Evolutionary conservation across 768 basidiomycete genomes (phyloP).

Genomic region (Clavulina sp.): DNA sequence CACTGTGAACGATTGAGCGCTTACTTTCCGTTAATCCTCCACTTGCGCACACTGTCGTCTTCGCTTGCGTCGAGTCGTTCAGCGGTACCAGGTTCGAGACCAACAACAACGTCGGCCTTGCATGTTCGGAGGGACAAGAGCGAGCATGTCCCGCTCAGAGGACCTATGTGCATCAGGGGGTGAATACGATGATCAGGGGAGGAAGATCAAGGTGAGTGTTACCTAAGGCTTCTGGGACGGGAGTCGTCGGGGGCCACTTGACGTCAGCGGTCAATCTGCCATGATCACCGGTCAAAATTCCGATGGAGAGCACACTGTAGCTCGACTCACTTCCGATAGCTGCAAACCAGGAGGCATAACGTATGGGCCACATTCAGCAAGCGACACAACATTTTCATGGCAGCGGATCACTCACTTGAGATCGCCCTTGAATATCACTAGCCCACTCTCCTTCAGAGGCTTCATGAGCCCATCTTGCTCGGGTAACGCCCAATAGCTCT

Average conservation of each 20-base stretch:
- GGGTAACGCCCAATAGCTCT: slow-evolving; percentile 48
- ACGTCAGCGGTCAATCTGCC: slow-evolving; percentile 77
- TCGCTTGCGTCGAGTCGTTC: slow-evolving; percentile 38
- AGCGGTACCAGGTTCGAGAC: slow-evolving; percentile 49
- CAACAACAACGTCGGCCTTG: slow-evolving; percentile 90
- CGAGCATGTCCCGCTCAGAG: slow-evolving; percentile 61
- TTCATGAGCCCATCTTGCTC: slow-evolving; percentile 23
- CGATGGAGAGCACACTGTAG: not conserved
- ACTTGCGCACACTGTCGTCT: slow-evolving; percentile 36
- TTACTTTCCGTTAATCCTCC: slow-evolving; percentile 69
- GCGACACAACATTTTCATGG: not conserved
- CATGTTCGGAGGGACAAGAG: slow-evolving; percentile 77
- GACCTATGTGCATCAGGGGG: slow-evolving; percentile 28
- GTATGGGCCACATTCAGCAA: too few species aligned
- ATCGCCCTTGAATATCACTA: slow-evolving; percentile 88
- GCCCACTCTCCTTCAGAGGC: slow-evolving; percentile 32
- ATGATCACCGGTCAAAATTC: slow-evolving; percentile 3
- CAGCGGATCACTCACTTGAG: slow-evolving; percentile 49
- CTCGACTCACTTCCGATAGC: slow-evolving; percentile 62
- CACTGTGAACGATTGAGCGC: slow-evolving; percentile 15
- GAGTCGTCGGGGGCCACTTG: slow-evolving; percentile 66
- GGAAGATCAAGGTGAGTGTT: slow-evolving; percentile 9
- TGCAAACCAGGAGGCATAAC: too few species aligned
- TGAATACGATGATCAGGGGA: not conserved
- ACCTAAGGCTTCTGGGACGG: slow-evolving; percentile 62